A percentile compares a stretch with the other conserved stretches of the same genome.
Evolutionary conservation across 2,329 filamentous ascomycete species (phyloP).

Genomic region (Colletotrichum orbiculare): DNA sequence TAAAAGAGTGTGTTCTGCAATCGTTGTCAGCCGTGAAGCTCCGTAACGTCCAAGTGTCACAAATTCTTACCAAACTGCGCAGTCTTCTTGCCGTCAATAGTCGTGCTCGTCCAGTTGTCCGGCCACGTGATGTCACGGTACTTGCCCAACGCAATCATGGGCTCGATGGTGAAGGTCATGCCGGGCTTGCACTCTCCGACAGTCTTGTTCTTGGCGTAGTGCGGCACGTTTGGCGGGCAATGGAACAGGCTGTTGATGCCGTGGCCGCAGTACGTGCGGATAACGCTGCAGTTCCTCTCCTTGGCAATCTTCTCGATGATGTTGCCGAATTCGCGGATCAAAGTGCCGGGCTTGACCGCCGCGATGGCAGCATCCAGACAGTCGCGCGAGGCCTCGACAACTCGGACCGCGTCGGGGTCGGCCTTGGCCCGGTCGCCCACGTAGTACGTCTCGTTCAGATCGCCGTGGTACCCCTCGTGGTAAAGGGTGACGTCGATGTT

Average conservation of each 20-base stretch:
- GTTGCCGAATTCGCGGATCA: constrained; percentile 93
- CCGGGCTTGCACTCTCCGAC: constrained; percentile 93
- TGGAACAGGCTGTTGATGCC: constrained; percentile 96
- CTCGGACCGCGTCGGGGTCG: constrained; percentile 86
- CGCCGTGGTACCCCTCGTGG: constrained; percentile 93
- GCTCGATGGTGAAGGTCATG: constrained; percentile 99
- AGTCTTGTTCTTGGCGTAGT: constrained; percentile 99
- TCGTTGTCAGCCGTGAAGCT: constrained; percentile 38
- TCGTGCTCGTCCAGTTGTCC: constrained; percentile 98
- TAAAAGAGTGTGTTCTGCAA: constrained; percentile 80
- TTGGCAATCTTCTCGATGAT: constrained; percentile 97
- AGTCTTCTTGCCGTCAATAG: constrained; percentile 86
- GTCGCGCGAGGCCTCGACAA: constrained; percentile 90
- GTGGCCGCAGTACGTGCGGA: constrained; percentile 96
- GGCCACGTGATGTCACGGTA: constrained; percentile 97
- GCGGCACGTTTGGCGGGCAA: constrained; percentile 91
- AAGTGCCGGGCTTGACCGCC: constrained; percentile 90
- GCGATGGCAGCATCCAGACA: constrained; percentile 92
- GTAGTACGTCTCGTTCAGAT: constrained; percentile 99
- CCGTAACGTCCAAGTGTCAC: constrained; percentile 46
- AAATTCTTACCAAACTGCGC: constrained; percentile 84
- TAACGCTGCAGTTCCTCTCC: constrained; percentile 84
- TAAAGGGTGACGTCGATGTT: constrained; percentile 97
- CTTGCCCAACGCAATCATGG: constrained; percentile 94
- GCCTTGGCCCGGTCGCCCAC: constrained; percentile 88